Evolutionary conservation across 345 rosid species (phyloP).

Genomic region (Raphanus raphanistrum): DNA sequence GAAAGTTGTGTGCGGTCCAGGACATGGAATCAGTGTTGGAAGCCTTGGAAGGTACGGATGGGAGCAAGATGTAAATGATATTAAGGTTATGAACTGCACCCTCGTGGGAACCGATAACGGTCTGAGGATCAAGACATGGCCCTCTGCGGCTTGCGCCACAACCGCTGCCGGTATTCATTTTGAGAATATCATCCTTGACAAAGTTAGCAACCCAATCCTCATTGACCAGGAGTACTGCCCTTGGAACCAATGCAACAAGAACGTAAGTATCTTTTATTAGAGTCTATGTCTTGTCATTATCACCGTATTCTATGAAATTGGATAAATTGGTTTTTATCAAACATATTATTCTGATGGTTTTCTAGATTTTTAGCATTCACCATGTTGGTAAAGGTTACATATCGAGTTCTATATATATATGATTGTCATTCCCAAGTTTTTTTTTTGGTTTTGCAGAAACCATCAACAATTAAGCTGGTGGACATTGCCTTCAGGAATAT

Average conservation of each 20-base stretch:
- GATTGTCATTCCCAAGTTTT: background rate
- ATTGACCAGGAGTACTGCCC: slow-evolving; percentile 54
- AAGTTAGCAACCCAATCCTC: slow-evolving; percentile 43
- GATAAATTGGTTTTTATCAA: background rate
- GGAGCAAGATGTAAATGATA: slow-evolving; percentile 45
- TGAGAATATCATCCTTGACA: slow-evolving; percentile 31
- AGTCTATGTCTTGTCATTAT: background rate
- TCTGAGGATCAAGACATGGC: slow-evolving; percentile 65
- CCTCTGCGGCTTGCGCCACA: slow-evolving; percentile 30
- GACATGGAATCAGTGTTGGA: slow-evolving; percentile 68
- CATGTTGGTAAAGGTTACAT: background rate
- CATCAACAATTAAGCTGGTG: slow-evolving; percentile 47
- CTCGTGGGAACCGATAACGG: slow-evolving; percentile 44
- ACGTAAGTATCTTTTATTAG: slow-evolving; percentile 10
- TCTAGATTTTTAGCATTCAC: background rate
- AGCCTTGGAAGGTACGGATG: slow-evolving; percentile 50
- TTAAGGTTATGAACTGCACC: slow-evolving; percentile 42
- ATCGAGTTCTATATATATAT: too few species aligned
- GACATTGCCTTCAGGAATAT: slow-evolving; percentile 52
- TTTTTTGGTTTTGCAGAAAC: slow-evolving; percentile 28
- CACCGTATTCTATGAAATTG: background rate
- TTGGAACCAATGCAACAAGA: slow-evolving; percentile 28
- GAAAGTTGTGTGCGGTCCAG: slow-evolving; percentile 59
- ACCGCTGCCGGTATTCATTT: slow-evolving; percentile 36
- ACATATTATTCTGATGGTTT: background rate